These are phyloP conservation scores for Pholiota conissans DNA, from an alignment of 768 basidiomycete species.

Conservation along the genomic window DNA sequence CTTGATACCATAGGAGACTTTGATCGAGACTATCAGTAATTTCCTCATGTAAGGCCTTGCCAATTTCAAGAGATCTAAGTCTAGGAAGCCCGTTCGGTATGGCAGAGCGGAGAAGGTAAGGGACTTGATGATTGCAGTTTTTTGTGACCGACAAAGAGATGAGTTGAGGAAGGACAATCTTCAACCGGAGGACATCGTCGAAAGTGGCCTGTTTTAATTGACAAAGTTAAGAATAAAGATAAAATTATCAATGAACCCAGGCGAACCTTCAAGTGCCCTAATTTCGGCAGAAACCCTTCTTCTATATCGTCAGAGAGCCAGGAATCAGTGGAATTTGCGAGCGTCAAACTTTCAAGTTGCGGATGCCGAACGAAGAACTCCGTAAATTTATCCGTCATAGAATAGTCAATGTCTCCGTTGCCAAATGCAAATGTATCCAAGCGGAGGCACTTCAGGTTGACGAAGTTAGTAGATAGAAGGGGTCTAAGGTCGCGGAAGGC, in stretches of 20 bases:
- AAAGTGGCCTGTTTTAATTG: constrained; percentile 9
- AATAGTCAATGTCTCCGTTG: too few species aligned
- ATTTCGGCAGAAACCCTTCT: background rate
- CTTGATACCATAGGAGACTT: constrained; percentile 17
- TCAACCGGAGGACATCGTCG: constrained; percentile 5
- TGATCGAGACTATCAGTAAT: background rate
- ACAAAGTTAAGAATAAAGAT: background rate
- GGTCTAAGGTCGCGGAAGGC: background rate
- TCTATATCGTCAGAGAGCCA: background rate
- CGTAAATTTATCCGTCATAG: too few species aligned
- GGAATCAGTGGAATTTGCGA: background rate
- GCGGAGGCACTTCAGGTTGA: background rate
- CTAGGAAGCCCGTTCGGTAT: constrained; percentile 14
- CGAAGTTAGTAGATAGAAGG: background rate
- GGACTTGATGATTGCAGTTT: constrained; percentile 16
- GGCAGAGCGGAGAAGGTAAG: constrained; percentile 17
- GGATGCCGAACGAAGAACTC: background rate
- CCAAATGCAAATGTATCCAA: background rate
- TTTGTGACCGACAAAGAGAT: constrained; percentile 3
- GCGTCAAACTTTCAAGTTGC: background rate
- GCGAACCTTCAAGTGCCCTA: background rate
- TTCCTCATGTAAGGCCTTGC: background rate
- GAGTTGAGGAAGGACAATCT: constrained; percentile 8
- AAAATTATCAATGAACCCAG: background rate
- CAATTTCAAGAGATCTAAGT: constrained; percentile 12